Evolutionary conservation across 2,329 filamentous ascomycete genomes (phyloP).

Genomic region (Achaetomium macrosporum): DNA sequence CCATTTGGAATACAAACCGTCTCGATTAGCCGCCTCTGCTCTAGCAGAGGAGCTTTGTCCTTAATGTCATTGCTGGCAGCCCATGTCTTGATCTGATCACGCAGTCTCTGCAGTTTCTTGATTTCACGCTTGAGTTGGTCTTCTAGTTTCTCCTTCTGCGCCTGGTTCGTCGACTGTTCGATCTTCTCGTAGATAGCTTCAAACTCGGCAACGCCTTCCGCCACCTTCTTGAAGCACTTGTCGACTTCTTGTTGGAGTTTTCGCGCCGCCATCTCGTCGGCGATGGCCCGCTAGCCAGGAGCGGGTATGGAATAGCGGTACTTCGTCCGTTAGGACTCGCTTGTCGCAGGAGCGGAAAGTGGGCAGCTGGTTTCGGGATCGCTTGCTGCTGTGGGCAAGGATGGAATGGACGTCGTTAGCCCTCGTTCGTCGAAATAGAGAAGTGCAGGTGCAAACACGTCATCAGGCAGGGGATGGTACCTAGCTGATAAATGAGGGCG

Average conservation of each 20-base stretch:
- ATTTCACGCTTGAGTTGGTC: slow-evolving; percentile 98
- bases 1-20: slow-evolving; percentile 57
- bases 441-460: slow-evolving; percentile 5
- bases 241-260: slow-evolving; percentile 98
- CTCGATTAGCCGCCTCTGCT: slow-evolving; percentile 94
- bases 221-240: slow-evolving; percentile 98
- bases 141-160: slow-evolving; percentile 97
- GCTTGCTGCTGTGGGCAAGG: slow-evolving; percentile 1
- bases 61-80: slow-evolving; percentile 98
- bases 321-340: slow-evolving; percentile 5
- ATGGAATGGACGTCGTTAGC: slow-evolving; percentile 5
- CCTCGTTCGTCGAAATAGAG: neutral
- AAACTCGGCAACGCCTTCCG: slow-evolving; percentile 86
- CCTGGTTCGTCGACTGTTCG: slow-evolving; percentile 80
- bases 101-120: slow-evolving; percentile 96
- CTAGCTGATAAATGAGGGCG: slow-evolving; percentile 4
- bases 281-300: slow-evolving; percentile 8
- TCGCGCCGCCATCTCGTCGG: slow-evolving; percentile 74
- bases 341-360: neutral
- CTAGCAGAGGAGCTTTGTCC: slow-evolving; percentile 91
- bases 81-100: slow-evolving; percentile 99
- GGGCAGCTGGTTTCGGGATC: slow-evolving; percentile 5
- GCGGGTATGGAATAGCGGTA: neutral
- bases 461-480: slow-evolving; percentile 2
- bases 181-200: slow-evolving; percentile 98